phyloP scores from a whole-genome alignment of 2,329 filamentous ascomycete genomes.

The Paradendryphiella salina region DNA sequence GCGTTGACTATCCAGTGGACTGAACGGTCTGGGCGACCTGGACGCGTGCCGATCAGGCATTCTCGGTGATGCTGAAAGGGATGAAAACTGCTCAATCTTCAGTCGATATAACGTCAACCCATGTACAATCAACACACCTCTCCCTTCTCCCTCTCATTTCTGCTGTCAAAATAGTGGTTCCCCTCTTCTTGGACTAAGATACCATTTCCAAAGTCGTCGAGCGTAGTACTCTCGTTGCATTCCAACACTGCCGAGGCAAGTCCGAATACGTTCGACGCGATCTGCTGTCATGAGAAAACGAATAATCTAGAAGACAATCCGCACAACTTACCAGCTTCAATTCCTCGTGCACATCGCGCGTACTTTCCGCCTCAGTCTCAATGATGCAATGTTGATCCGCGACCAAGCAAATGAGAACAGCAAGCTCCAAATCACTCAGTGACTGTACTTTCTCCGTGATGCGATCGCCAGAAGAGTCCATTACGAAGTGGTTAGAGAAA shows the following conservation, averaged over 20 bases:
- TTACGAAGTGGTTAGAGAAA: not conserved
- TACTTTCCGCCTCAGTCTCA: slow-evolving; percentile 64
- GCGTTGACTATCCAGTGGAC: slow-evolving; percentile 53
- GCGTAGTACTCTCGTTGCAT: slow-evolving; percentile 71
- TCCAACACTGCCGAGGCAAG: slow-evolving; percentile 70
- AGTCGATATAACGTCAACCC: slow-evolving; percentile 4
- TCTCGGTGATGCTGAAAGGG: slow-evolving; percentile 23
- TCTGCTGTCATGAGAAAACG: slow-evolving; percentile 51
- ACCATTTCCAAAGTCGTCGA: slow-evolving; percentile 77
- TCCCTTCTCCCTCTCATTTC: slow-evolving; percentile 7
- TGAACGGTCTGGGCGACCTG: slow-evolving; percentile 28
- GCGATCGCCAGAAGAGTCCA: not conserved
- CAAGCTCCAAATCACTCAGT: slow-evolving; percentile 86
- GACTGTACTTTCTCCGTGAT: slow-evolving; percentile 65
- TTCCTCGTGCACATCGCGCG: slow-evolving; percentile 73
- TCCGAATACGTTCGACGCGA: slow-evolving; percentile 71
- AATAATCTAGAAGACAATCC: not conserved
- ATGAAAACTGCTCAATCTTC: slow-evolving; percentile 20
- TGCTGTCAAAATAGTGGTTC: slow-evolving; percentile 30
- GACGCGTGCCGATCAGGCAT: slow-evolving; percentile 11
- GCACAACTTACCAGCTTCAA: slow-evolving; percentile 66
- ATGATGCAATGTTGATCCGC: slow-evolving; percentile 87
- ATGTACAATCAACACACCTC: slow-evolving; percentile 18
- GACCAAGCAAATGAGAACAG: slow-evolving; percentile 77
- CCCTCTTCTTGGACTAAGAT: slow-evolving; percentile 58